These are phyloP conservation scores for Gelatoporia subvermispora DNA, from an alignment of 768 basidiomycete genomes.

Conservation along the genomic window DNA sequence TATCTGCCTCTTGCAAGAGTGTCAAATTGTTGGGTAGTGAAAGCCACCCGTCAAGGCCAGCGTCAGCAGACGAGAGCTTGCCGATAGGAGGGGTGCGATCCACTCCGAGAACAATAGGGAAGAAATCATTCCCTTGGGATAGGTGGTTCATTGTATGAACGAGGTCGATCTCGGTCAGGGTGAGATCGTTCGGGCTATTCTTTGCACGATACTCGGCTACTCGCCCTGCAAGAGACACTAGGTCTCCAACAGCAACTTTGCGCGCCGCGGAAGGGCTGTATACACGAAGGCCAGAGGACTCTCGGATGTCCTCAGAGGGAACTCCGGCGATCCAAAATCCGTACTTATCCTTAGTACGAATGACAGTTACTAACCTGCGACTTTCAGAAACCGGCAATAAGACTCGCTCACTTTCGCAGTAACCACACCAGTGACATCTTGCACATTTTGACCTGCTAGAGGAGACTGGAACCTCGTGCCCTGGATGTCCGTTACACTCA, in stretches of 20 bases:
- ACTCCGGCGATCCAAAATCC: slow-evolving; percentile 48
- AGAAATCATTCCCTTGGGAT: slow-evolving; percentile 41
- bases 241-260: slow-evolving; percentile 40
- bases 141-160: slow-evolving; percentile 40
- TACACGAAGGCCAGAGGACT: slow-evolving; percentile 48
- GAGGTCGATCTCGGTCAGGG: slow-evolving; percentile 43
- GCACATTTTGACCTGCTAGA: slow-evolving; percentile 37
- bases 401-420: slow-evolving; percentile 42
- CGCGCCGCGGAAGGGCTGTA: slow-evolving; percentile 38
- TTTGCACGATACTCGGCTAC: slow-evolving; percentile 49
- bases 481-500: slow-evolving; percentile 47
- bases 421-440: slow-evolving; percentile 45
- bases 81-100: slow-evolving; percentile 51
- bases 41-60: slow-evolving; percentile 49
- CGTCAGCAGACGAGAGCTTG: slow-evolving; percentile 43
- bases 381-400: background rate
- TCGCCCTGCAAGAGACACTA: slow-evolving; percentile 38
- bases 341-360: slow-evolving; percentile 40
- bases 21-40: slow-evolving; percentile 51
- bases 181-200: slow-evolving; percentile 40
- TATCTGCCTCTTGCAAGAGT: slow-evolving; percentile 40
- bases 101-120: slow-evolving; percentile 46
- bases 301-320: slow-evolving; percentile 38
- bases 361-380: too few species aligned
- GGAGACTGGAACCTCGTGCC: slow-evolving; percentile 46